A percentile compares a stretch with the other conserved stretches of the same genome.
phyloP scores from a whole-genome alignment of 2,329 filamentous ascomycete species.

The Penicillium sp. region DNA sequence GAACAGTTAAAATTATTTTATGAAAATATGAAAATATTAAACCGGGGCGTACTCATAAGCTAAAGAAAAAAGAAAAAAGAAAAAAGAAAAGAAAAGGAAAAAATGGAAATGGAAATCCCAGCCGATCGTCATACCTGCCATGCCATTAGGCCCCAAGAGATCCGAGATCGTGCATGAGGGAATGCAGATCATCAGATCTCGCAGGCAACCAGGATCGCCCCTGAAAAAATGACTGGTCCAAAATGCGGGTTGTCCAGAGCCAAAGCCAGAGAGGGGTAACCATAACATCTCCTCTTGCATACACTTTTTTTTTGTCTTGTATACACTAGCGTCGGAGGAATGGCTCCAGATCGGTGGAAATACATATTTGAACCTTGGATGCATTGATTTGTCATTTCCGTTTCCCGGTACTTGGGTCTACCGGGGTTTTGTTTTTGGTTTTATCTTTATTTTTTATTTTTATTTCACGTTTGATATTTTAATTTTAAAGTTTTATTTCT shows the following conservation, averaged over 20 bases:
- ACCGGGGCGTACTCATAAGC: neutral
- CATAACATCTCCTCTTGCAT: neutral
- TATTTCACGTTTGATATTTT: neutral
- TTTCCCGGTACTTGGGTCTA: conserved; percentile 3
- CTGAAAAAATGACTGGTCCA: neutral
- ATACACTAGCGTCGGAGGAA: conserved; percentile 1
- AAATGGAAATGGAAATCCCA: neutral
- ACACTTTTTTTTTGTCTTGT: neutral
- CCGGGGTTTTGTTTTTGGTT: neutral
- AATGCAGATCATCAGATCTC: conserved; percentile 27
- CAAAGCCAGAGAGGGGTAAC: conserved; percentile 3
- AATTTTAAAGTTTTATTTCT: neutral
- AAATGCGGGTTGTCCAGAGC: neutral
- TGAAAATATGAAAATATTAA: neutral
- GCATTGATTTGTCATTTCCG: conserved; percentile 5
- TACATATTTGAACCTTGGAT: neutral
- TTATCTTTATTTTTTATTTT: neutral
- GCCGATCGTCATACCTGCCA: conserved; percentile 14
- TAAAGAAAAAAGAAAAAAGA: neutral
- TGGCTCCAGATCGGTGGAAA: neutral
- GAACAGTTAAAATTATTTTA: neutral
- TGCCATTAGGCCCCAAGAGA: conserved; percentile 2
- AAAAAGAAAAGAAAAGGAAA: neutral
- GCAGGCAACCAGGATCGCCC: conserved; percentile 11
- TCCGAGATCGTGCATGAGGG: conserved; percentile 25